A percentile compares a stretch with the other conserved stretches of the same genome.
Evolutionary conservation across 2,329 filamentous ascomycete genomes (phyloP).

Genomic region (Metarhizium rileyi): DNA sequence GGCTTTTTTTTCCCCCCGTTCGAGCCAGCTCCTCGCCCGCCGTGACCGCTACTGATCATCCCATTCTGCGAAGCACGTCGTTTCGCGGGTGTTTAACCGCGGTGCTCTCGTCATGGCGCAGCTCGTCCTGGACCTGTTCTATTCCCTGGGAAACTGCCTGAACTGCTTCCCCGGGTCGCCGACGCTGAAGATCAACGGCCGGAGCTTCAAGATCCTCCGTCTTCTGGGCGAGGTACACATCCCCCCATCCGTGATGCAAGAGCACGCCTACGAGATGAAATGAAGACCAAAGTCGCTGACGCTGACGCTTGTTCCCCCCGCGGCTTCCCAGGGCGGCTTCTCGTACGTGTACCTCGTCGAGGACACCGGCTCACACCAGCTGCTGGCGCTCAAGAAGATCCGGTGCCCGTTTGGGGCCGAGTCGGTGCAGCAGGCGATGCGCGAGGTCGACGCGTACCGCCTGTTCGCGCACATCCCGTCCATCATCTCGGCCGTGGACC

Average conservation of each 20-base stretch:
- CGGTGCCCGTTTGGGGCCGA: constrained; percentile 96
- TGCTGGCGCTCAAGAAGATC: constrained; percentile 97
- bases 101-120: constrained; percentile 52
- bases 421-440: constrained; percentile 87
- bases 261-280: not conserved
- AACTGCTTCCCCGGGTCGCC: constrained; percentile 93
- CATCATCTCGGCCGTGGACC: constrained; percentile 80
- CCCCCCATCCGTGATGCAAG: not conserved
- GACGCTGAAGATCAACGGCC: constrained; percentile 87
- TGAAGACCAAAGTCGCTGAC: not conserved
- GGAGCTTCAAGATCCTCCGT: constrained; percentile 91
- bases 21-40: not conserved
- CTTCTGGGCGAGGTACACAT: constrained; percentile 75
- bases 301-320: not conserved
- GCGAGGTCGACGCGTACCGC: constrained; percentile 93
- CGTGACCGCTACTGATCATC: not conserved
- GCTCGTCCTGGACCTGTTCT: constrained; percentile 79
- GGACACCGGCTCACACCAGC: constrained; percentile 70
- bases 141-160: constrained; percentile 88
- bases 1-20: too few species aligned
- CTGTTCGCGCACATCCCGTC: constrained; percentile 75
- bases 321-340: constrained; percentile 73
- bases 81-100: not conserved
- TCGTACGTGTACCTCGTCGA: constrained; percentile 98
- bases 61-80: too few species aligned